Evolutionary conservation across 1,139 yeast genomes (phyloP).

Genomic region (Nadsonia commutata): DNA sequence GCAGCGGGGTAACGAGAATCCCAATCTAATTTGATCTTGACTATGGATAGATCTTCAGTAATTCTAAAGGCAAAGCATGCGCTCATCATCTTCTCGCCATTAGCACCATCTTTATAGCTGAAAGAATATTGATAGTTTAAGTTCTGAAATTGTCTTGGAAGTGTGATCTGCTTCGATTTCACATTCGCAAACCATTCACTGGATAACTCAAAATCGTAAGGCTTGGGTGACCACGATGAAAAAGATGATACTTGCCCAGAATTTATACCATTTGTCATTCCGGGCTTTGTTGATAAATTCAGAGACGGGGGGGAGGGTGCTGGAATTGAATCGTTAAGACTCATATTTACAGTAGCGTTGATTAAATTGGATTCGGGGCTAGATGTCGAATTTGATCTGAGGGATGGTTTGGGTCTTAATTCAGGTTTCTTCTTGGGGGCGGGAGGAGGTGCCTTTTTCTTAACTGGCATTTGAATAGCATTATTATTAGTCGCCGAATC

Average conservation of each 20-base stretch:
- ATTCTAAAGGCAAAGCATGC: slow-evolving; percentile 25
- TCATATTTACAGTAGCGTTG: not conserved
- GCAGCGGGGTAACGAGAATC: slow-evolving; percentile 16
- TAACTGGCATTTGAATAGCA: slow-evolving; percentile 8
- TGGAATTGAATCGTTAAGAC: slow-evolving; percentile 4
- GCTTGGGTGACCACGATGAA: slow-evolving; percentile 6
- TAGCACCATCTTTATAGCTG: slow-evolving; percentile 5
- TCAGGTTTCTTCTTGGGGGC: slow-evolving; percentile 18
- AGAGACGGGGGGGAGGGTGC: slow-evolving; percentile 5
- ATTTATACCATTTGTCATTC: no score
- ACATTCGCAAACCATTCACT: slow-evolving; percentile 17
- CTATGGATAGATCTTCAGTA: slow-evolving; percentile 35
- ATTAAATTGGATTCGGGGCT: no score
- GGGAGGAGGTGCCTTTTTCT: slow-evolving; percentile 20
- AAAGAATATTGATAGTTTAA: slow-evolving; percentile 10
- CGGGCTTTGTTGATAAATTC: slow-evolving; percentile 11
- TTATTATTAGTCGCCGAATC: slow-evolving; percentile 7
- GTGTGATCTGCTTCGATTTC: slow-evolving; percentile 16
- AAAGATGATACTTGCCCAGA: slow-evolving; percentile 5
- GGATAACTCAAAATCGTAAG: slow-evolving; percentile 15
- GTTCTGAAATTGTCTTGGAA: slow-evolving; percentile 11
- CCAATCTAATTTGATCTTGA: slow-evolving; percentile 37
- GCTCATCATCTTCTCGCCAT: not conserved
- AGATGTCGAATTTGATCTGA: not conserved
- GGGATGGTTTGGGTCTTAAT: slow-evolving; percentile 4